These are phyloP conservation scores for Dinochytrium kinnereticum DNA, from an alignment of 371 early-diverging fungal genomes.

Conservation along the genomic window DNA sequence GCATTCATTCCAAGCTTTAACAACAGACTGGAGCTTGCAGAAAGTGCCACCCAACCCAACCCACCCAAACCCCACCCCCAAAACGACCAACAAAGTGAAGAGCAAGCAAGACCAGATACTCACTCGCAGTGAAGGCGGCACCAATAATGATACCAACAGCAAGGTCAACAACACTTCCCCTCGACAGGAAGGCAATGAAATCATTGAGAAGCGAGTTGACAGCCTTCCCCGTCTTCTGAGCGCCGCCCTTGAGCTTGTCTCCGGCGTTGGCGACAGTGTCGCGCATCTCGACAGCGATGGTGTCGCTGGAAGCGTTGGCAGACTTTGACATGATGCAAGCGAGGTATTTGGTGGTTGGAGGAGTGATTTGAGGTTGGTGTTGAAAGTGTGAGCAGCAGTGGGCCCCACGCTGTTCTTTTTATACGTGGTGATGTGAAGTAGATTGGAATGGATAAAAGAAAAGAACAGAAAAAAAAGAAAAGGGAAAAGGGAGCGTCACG, in stretches of 20 bases:
- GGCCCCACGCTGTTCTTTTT: neutral
- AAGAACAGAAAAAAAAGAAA: neutral
- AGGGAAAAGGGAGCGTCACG: too few species aligned
- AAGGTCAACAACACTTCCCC: conserved; percentile 41
- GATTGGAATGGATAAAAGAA: neutral
- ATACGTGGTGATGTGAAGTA: neutral
- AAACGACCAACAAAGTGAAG: too few species aligned
- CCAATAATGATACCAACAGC: conserved; percentile 56
- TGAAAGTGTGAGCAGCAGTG: neutral
- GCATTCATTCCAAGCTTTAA: too few species aligned
- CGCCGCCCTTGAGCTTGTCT: conserved; percentile 8
- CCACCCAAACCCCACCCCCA: too few species aligned
- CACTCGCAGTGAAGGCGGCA: conserved; percentile 51
- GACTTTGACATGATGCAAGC: neutral
- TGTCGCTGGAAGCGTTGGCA: neutral
- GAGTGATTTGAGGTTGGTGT: neutral
- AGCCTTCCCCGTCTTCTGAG: conserved; percentile 12
- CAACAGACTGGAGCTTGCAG: too few species aligned
- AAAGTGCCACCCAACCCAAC: too few species aligned
- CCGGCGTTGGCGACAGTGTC: neutral
- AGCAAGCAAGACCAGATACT: too few species aligned
- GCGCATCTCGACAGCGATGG: neutral
- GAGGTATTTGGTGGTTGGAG: neutral
- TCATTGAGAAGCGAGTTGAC: conserved; percentile 18
- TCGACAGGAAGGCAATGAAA: conserved; percentile 29